Conservation (phyloP, 257 asterid species). For the Ligustrum vulgare region DNA sequence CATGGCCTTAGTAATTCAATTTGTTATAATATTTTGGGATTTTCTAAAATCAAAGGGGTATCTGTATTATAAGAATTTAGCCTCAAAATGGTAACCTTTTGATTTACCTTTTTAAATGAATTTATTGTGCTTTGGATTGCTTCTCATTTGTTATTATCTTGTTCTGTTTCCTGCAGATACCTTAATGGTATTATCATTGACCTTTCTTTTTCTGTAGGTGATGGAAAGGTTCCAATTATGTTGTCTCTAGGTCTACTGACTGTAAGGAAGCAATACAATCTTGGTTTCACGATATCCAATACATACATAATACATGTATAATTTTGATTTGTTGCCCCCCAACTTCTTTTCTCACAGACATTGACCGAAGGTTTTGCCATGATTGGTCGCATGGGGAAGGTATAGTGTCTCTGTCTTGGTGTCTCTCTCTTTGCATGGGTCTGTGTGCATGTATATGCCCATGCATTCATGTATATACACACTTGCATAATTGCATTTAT, state of each 20-base stretch:
- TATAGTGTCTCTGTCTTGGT: conserved; percentile 20
- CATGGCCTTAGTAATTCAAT: neutral
- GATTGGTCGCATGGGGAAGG: conserved; percentile 96
- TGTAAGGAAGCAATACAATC: conserved; percentile 55
- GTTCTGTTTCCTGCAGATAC: neutral
- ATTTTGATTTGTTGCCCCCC: conserved; percentile 11
- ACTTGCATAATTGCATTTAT: neutral
- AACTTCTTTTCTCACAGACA: conserved; percentile 45
- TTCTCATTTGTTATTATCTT: neutral
- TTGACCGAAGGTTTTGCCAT: conserved; percentile 83
- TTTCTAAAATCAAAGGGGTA: neutral
- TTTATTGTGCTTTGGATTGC: neutral
- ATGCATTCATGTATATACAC: neutral
- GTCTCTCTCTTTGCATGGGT: neutral
- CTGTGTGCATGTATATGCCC: neutral
- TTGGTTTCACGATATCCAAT: conserved; percentile 14
- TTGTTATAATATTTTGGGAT: neutral
- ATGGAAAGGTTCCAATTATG: conserved; percentile 52
- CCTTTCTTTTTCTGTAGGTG: conserved; percentile 36
- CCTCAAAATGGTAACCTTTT: neutral
- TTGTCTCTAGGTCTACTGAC: conserved; percentile 69
- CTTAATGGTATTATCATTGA: neutral
- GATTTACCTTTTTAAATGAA: neutral
- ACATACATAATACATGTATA: neutral
- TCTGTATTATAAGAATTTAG: neutral